phyloP scores from a whole-genome alignment of 192 early-diverging fungal species.

The Linnemannia exigua region DNA sequence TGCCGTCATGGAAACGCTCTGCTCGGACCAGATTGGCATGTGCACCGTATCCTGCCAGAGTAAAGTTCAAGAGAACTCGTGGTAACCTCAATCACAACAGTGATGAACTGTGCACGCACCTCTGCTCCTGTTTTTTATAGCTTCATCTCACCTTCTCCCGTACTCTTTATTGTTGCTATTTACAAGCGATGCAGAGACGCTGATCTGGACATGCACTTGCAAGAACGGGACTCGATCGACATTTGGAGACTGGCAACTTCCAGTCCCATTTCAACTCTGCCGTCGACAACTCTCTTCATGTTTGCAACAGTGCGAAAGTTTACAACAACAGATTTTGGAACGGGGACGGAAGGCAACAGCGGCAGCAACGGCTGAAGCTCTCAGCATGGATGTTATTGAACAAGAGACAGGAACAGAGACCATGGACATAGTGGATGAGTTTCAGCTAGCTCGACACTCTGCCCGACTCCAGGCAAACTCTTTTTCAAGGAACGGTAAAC shows the following conservation, averaged over 20 bases:
- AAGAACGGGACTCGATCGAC: not conserved
- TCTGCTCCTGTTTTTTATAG: not conserved
- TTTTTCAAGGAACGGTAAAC: not conserved
- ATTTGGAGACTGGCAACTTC: conserved; percentile 33
- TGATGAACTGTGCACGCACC: not conserved
- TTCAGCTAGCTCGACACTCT: conserved; percentile 10
- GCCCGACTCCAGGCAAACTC: conserved; percentile 3
- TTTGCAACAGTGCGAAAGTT: conserved; percentile 14
- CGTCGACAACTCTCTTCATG: conserved; percentile 10
- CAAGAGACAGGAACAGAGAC: not conserved
- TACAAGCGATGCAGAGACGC: conserved; percentile 16
- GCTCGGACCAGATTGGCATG: conserved; percentile 35
- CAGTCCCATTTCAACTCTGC: conserved; percentile 42
- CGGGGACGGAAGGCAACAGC: not conserved
- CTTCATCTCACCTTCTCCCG: not conserved
- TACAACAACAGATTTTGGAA: not conserved
- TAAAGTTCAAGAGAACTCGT: conserved; percentile 15
- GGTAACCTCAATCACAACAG: conserved; percentile 9
- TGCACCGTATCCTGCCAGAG: conserved; percentile 38
- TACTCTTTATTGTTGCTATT: conserved; percentile 1
- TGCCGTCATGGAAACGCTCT: conserved; percentile 12
- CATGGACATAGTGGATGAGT: not conserved
- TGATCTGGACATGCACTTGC: conserved; percentile 24
- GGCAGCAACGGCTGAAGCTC: not conserved
- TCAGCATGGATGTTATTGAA: not conserved